Evolutionary conservation across 1,284 basidiomycete genomes (phyloP), one percentile per base, ranked within the genome.

Genomic region (Irpex sp.): DNA sequence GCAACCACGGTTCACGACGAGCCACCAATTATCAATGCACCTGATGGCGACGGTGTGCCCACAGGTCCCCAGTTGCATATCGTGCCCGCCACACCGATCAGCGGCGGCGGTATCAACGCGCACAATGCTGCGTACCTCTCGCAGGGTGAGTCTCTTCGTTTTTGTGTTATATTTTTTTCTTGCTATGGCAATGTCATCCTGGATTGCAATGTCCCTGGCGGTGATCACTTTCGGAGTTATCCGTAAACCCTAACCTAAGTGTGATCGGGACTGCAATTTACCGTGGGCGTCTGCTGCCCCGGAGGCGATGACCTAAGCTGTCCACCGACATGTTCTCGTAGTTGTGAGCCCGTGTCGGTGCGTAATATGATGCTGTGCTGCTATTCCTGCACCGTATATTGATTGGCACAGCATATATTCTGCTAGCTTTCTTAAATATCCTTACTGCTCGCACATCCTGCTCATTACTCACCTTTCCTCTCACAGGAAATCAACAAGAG

Each of bases 51-150:
- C 59, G 85, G 76, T n/a, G 74, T 79, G 59, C 72, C 72, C 13
- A 71, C 77, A 2, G 86, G 87, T 0, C 88, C 88, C 0, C 82
- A 82, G 57, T 79, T 93, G 66, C 84, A 91, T 68, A 86, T 93
- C 64, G 89, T 92, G 5, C 90, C 90, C 33, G 89, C 90, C n/a
- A 93, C 90, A 1, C 91, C 90, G 6, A 79, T 93, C 62, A 84
- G 82, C 65, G 87, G 85, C 46, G 86, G 84, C 31, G 84, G 76
- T 51, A 80, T 76, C 33, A 76, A 76, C 57, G 75, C 77, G 19
- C 78, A 80, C 63, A 72, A 76, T 36, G 80, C 77, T 43, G 78
- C 82, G 37, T 88, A 85, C 76, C 81, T 65, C 5, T 77, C 77
- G 65, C 81, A 83, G 78, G 82, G 87, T 86, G 66, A 74, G 78